Base-by-base conservation (phyloP, 2,329 filamentous ascomycete genomes). In the Aspergillus sojae region DNA sequence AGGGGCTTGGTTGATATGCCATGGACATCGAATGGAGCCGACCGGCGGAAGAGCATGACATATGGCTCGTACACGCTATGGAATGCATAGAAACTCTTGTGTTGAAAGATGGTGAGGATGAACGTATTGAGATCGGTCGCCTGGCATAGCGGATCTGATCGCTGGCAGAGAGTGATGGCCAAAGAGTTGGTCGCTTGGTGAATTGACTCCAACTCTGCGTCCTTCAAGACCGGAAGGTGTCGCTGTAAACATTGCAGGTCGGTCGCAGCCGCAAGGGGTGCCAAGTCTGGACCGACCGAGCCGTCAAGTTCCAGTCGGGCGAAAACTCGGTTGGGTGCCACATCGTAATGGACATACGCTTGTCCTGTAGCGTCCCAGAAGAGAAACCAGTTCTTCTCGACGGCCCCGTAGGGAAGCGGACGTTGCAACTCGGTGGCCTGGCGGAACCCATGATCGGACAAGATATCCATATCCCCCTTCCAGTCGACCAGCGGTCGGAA, bases 351-450 rank as follows among this genome's bases (percentile, higher is more conserved):
- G 1, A 80, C 77, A 69, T 86, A 86, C 57, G 81, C 74, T 23
- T 78, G 70, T 5, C 79, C 81, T 0, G 76, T 62, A 0, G 64
- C 62, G 65, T 87, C 85, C 86, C 86, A 89, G 75, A 88, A 89
- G 2, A 85, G 64, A 66, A 88, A 89, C 79, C 81, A 89, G 68
- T 89, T 89, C 81, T 88, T 88, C 74, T 89, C 86, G 30, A 88
- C 68, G 0, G 68, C 41, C 3, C 71, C 69, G 68, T 77, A 83
- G 0, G 83, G 81, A 1, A 68, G 62, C 0, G 85, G 86, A 0
- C 85, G 77, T 43, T 83, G 81, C 3, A 89, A 71, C 65, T 88
- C 86, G 1, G 80, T 85, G 0, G 79, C 80, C 0, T 68, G 54
- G 14, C 70, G 70, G 70, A 86, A 87, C 10, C 71, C 63, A 55